These are phyloP conservation scores for Aspergillus sclerotioniger DNA, from an alignment of 495 filamentous ascomycete genomes.

Conservation along the genomic window DNA sequence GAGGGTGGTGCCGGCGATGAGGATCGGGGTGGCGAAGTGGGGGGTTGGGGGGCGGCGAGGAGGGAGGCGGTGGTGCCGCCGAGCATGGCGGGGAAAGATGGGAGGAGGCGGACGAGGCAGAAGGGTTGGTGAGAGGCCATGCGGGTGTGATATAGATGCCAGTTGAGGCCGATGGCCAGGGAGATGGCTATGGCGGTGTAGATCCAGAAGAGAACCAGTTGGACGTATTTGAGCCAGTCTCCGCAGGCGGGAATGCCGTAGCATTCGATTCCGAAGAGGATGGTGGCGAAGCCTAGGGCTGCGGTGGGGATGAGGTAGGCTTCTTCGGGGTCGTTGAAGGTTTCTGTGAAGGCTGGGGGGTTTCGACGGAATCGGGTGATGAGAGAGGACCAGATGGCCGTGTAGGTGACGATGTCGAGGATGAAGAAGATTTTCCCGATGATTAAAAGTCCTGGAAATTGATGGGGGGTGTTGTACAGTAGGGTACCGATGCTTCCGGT, in stretches of 20 bases:
- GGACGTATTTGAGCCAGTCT: conserved; percentile 13
- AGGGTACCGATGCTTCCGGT: conserved; percentile 59
- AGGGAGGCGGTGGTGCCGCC: conserved; percentile 27
- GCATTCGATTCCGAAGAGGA: conserved; percentile 16
- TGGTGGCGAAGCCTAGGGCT: conserved; percentile 17
- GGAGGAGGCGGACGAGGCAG: conserved; percentile 13
- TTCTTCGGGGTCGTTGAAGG: conserved; percentile 54
- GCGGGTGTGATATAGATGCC: conserved; percentile 12
- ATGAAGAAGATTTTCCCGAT: conserved; percentile 59
- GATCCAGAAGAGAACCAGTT: conserved; percentile 32
- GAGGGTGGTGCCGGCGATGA: conserved; percentile 25
- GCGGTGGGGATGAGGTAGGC: conserved; percentile 42
- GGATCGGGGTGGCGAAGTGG: conserved; percentile 23
- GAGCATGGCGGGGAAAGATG: conserved; percentile 28
- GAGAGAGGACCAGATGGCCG: conserved; percentile 41
- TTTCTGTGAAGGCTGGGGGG: conserved; percentile 46
- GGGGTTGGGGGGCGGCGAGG: conserved; percentile 20
- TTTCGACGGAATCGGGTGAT: conserved; percentile 28
- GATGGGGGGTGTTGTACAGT: conserved; percentile 50
- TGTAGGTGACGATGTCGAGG: conserved; percentile 54
- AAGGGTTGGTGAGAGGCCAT: conserved; percentile 15
- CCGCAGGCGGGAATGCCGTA: conserved; percentile 15
- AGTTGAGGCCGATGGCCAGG: conserved; percentile 12
- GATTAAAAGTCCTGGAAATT: conserved; percentile 50
- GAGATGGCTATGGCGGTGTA: conserved; percentile 24